Conservation (phyloP, 768 basidiomycete species). For the Mycena indigotica region DNA sequence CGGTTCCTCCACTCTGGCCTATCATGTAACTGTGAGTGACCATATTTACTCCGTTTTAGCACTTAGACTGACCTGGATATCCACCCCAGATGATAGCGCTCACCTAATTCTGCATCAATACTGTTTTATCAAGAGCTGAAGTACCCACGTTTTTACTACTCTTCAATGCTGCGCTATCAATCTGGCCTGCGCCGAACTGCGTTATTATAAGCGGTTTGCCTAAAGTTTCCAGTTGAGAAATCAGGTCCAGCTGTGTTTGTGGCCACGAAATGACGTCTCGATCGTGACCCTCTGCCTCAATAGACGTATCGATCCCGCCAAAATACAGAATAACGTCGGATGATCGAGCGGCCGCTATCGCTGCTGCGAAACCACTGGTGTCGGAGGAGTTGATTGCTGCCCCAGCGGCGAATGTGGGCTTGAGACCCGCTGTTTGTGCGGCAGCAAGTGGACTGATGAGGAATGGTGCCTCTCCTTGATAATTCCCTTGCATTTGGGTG, state of each 20-base stretch:
- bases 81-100: slow-evolving; percentile 59
- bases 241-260: slow-evolving; percentile 53
- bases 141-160: slow-evolving; percentile 40
- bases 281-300: slow-evolving; percentile 53
- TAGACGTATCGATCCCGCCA: slow-evolving; percentile 53
- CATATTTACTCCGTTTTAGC: too few species aligned
- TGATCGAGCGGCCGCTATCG: slow-evolving; percentile 47
- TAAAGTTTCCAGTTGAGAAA: slow-evolving; percentile 44
- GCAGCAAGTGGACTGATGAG: slow-evolving; percentile 56
- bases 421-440: slow-evolving; percentile 49
- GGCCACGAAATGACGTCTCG: slow-evolving; percentile 55
- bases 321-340: slow-evolving; percentile 56
- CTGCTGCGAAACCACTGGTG: slow-evolving; percentile 51
- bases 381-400: slow-evolving; percentile 42
- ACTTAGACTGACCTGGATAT: slow-evolving; percentile 40
- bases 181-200: slow-evolving; percentile 61
- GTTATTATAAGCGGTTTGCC: slow-evolving; percentile 56
- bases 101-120: slow-evolving; percentile 34
- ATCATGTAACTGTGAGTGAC: background rate
- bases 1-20: slow-evolving; percentile 56
- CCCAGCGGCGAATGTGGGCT: slow-evolving; percentile 45
- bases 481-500: slow-evolving; percentile 59
- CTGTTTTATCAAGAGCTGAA: background rate
- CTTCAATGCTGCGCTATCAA: slow-evolving; percentile 52
- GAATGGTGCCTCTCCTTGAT: slow-evolving; percentile 56